phyloP scores from a whole-genome alignment of 208 protist genomes.

The Crithidia brevicula region DNA sequence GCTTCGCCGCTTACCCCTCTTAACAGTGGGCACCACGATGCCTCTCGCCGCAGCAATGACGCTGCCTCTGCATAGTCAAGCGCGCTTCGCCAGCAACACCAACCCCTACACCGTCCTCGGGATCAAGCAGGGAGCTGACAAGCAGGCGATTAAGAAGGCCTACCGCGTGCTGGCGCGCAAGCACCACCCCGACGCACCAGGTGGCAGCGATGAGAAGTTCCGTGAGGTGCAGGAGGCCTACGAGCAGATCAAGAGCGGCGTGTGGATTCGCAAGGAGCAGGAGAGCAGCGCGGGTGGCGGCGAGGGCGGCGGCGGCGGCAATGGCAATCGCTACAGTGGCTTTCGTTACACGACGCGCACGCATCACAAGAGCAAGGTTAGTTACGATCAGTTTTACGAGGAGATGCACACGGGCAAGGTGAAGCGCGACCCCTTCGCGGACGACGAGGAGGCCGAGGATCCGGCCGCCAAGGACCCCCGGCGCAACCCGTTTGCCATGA shows the following conservation, averaged over 20 bases:
- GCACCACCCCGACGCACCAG: slow-evolving; percentile 91
- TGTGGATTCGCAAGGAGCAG: slow-evolving; percentile 77
- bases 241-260: slow-evolving; percentile 86
- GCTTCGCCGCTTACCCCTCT: slow-evolving; percentile 19
- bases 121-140: slow-evolving; percentile 81
- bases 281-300: slow-evolving; percentile 38
- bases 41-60: slow-evolving; percentile 17
- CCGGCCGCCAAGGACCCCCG: slow-evolving; percentile 56
- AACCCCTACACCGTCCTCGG: slow-evolving; percentile 93
- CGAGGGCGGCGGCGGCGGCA: slow-evolving; percentile 50
- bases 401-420: slow-evolving; percentile 92
- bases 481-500: slow-evolving; percentile 79
- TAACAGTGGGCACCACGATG: background rate
- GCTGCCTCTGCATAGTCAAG: slow-evolving; percentile 23
- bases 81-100: slow-evolving; percentile 53
- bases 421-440: slow-evolving; percentile 76
- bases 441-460: slow-evolving; percentile 70
- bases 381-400: slow-evolving; percentile 90
- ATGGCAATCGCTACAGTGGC: slow-evolving; percentile 80
- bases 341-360: slow-evolving; percentile 90
- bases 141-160: slow-evolving; percentile 91
- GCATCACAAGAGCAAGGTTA: slow-evolving; percentile 79
- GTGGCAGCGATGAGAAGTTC: slow-evolving; percentile 87
- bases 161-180: slow-evolving; percentile 89
- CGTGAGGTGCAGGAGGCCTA: slow-evolving; percentile 92